A percentile compares a stretch with the other conserved stretches of the same genome.
phyloP scores from a whole-genome alignment of 768 basidiomycete species.

The Amanita thiersii region DNA sequence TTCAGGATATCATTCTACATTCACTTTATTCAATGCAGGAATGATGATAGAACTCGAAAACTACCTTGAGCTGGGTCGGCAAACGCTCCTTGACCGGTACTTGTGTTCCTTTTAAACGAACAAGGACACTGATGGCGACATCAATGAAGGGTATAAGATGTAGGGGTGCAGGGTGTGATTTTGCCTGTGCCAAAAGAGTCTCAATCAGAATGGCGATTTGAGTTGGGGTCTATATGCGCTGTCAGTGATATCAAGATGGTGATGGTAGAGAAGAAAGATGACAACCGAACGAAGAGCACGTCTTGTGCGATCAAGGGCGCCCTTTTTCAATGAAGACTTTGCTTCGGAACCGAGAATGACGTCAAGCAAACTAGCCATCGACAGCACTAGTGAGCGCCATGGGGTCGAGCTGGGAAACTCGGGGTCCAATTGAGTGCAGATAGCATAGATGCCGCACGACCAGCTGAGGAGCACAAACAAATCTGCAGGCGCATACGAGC shows the following conservation, averaged over 20 bases:
- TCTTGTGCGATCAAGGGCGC: slow-evolving; percentile 51
- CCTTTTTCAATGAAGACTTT: slow-evolving; percentile 53
- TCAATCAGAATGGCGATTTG: slow-evolving; percentile 42
- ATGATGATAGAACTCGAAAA: not conserved
- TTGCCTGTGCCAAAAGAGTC: slow-evolving; percentile 43
- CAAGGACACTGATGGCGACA: slow-evolving; percentile 59
- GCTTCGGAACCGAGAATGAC: slow-evolving; percentile 45
- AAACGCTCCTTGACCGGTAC: slow-evolving; percentile 29
- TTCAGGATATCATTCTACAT: slow-evolving; percentile 47
- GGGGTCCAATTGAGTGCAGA: slow-evolving; percentile 35
- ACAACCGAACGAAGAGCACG: slow-evolving; percentile 64
- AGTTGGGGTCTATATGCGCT: slow-evolving; percentile 24
- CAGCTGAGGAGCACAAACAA: slow-evolving; percentile 66
- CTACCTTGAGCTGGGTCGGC: slow-evolving; percentile 39
- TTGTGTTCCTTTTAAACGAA: slow-evolving; percentile 54
- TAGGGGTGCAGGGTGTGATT: slow-evolving; percentile 34
- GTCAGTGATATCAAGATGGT: not conserved
- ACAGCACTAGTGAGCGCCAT: slow-evolving; percentile 46
- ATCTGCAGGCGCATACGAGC: slow-evolving; percentile 51
- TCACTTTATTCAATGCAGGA: slow-evolving; percentile 1
- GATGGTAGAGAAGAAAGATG: slow-evolving; percentile 1
- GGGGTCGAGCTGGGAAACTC: slow-evolving; percentile 36
- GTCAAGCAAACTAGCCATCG: slow-evolving; percentile 56
- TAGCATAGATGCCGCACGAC: slow-evolving; percentile 55
- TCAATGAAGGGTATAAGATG: slow-evolving; percentile 50